These are phyloP conservation scores for Cytospora leucostoma DNA, from an alignment of 2,329 filamentous ascomycete genomes.

Conservation along the genomic window DNA sequence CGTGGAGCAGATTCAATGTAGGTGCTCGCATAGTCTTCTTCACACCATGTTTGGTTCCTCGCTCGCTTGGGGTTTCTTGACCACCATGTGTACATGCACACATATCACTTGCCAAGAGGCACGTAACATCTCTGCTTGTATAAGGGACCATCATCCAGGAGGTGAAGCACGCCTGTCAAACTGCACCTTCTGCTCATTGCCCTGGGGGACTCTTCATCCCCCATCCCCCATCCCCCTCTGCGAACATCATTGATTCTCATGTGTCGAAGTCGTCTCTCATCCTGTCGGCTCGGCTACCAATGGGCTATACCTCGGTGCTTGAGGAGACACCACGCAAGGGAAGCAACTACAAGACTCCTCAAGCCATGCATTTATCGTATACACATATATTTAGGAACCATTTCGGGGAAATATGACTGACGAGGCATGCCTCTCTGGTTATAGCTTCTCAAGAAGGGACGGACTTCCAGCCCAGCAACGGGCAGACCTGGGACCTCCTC, in stretches of 20 bases:
- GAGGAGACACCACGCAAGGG: too few species aligned
- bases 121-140: background rate
- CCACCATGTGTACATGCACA: background rate
- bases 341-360: too few species aligned
- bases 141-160: background rate
- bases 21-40: background rate
- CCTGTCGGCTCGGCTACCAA: background rate
- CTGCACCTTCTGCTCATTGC: background rate
- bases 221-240: too few species aligned
- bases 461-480: background rate
- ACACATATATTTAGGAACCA: background rate
- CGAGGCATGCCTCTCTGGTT: too few species aligned
- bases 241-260: background rate
- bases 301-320: too few species aligned
- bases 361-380: too few species aligned
- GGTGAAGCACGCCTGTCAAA: background rate
- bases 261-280: background rate
- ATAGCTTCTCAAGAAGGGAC: background rate
- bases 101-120: background rate
- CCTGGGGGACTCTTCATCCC: background rate
- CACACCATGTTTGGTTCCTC: background rate
- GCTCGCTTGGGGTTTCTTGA: background rate
- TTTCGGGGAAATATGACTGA: background rate
- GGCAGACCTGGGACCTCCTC: constrained; percentile 1
- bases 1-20: background rate